phyloP scores from a whole-genome alignment of 331 rosid genomes.

The Phaseolus coccineus region DNA sequence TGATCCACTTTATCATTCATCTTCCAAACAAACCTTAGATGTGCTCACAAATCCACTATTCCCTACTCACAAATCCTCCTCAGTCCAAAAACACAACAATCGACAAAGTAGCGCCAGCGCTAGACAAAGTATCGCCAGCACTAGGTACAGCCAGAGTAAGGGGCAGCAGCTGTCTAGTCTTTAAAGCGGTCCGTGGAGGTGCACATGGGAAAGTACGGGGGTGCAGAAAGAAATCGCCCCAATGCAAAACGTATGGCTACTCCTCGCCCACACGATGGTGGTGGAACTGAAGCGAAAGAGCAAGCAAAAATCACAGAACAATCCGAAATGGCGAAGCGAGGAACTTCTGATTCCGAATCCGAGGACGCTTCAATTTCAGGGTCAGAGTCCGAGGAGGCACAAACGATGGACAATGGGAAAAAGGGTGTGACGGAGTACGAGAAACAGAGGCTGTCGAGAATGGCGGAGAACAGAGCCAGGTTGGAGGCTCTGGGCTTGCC shows the following conservation, averaged over 20 bases:
- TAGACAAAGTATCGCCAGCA: no score
- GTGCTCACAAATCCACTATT: no score
- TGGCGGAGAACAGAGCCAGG: slow-evolving; percentile 82
- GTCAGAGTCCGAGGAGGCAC: slow-evolving; percentile 55
- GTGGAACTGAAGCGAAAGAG: background rate
- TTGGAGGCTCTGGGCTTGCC: slow-evolving; percentile 79
- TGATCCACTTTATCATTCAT: no score
- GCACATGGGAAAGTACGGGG: no score
- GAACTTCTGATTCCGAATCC: slow-evolving; percentile 41
- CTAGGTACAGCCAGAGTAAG: no score
- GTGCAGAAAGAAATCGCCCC: background rate
- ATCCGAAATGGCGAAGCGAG: slow-evolving; percentile 37
- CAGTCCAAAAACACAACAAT: no score
- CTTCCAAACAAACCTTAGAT: no score
- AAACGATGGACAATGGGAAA: slow-evolving; percentile 24
- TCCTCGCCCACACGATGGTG: background rate
- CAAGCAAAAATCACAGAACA: background rate
- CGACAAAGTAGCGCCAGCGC: no score
- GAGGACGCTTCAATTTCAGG: slow-evolving; percentile 46
- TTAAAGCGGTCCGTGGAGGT: no score
- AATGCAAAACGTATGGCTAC: background rate
- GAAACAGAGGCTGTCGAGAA: slow-evolving; percentile 78
- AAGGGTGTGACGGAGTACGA: slow-evolving; percentile 63
- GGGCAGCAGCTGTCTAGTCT: no score
- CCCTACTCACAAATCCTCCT: no score